These are phyloP conservation scores for Pseudogymnoascus sp. DNA, from an alignment of 2,329 filamentous ascomycete genomes.

Conservation along the genomic window DNA sequence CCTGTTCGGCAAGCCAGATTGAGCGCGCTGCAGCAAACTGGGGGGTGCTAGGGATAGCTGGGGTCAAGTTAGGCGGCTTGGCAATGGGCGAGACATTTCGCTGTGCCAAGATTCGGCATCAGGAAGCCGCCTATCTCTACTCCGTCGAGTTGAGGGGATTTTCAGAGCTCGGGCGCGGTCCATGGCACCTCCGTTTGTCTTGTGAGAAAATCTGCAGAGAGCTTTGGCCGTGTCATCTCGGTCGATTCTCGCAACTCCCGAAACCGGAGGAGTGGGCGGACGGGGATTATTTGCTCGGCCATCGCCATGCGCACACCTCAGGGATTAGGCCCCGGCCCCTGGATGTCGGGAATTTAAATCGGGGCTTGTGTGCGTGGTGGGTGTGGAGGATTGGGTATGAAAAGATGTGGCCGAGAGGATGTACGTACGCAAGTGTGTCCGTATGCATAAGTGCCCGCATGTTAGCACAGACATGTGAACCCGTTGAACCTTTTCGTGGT, in stretches of 20 bases:
- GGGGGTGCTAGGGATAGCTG: neutral
- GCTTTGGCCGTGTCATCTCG: neutral
- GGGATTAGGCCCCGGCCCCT: neutral
- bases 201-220: neutral
- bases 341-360: neutral
- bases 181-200: neutral
- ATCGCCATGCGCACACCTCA: neutral
- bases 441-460: constrained; percentile 3
- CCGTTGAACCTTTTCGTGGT: neutral
- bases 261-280: neutral
- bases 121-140: neutral
- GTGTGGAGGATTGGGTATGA: neutral
- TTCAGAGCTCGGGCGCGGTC: neutral
- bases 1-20: neutral
- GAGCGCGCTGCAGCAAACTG: neutral
- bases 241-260: neutral
- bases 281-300: neutral
- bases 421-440: neutral
- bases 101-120: neutral
- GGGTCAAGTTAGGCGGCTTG: neutral
- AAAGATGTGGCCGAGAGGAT: neutral
- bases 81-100: neutral
- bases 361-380: neutral
- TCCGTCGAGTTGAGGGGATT: neutral
- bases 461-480: constrained; percentile 4